phyloP scores from a whole-genome alignment of 148 eudicot genomes.

The Rhododendron griersonianum region DNA sequence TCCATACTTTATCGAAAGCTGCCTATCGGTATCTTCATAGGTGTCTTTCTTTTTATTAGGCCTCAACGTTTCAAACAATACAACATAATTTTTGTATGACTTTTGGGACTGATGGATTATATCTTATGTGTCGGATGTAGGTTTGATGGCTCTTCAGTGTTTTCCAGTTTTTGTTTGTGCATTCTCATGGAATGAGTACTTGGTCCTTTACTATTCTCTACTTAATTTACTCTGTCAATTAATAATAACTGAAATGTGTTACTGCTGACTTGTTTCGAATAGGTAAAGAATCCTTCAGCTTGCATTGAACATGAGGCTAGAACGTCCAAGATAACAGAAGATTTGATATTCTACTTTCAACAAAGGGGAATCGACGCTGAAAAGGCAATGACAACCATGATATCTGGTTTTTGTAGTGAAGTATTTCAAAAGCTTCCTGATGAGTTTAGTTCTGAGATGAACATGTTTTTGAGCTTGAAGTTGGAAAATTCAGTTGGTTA shows the following conservation, averaged over 20 bases:
- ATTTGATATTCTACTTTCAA: slow-evolving; percentile 78
- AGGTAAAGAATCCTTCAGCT: slow-evolving; percentile 67
- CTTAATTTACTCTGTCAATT: no score
- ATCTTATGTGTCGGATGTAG: neutral
- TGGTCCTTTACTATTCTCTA: neutral
- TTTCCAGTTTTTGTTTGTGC: neutral
- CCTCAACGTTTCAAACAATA: neutral
- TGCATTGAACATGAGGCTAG: slow-evolving; percentile 91
- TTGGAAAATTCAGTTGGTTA: slow-evolving; percentile 91
- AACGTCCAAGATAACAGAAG: slow-evolving; percentile 82
- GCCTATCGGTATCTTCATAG: neutral
- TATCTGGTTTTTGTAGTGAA: slow-evolving; percentile 82
- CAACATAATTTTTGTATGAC: neutral
- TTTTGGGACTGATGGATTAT: neutral
- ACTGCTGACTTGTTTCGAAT: neutral
- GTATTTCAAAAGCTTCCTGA: slow-evolving; percentile 89
- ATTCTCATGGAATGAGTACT: neutral
- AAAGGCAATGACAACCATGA: slow-evolving; percentile 87
- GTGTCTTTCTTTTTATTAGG: neutral
- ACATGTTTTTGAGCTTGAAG: slow-evolving; percentile 86
- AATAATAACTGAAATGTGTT: neutral
- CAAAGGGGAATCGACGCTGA: slow-evolving; percentile 82
- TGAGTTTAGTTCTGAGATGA: slow-evolving; percentile 88
- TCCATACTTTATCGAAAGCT: neutral
- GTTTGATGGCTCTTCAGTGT: neutral